phyloP scores from a whole-genome alignment of 345 rosid genomes.

The Excoecaria cochinchinensis region DNA sequence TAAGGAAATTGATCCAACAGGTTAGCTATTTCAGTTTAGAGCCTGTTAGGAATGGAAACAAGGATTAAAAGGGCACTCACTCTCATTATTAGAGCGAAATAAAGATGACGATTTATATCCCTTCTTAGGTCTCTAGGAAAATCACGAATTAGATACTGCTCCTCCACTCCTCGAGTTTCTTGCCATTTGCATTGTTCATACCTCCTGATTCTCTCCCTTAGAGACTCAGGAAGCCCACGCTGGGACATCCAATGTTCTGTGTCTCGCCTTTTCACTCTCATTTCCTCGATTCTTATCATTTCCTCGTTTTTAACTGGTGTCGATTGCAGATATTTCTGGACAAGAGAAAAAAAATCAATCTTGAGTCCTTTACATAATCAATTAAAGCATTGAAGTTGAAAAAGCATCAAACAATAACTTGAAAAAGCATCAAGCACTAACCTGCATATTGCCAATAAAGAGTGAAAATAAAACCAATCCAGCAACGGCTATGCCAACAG shows the following conservation, averaged over 20 bases:
- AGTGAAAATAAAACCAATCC: conserved; percentile 56
- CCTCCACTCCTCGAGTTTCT: conserved; percentile 83
- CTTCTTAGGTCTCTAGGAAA: conserved; percentile 80
- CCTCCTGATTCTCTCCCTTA: conserved; percentile 62
- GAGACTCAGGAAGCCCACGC: conserved; percentile 63
- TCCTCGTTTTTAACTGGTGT: conserved; percentile 34
- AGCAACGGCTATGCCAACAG: conserved; percentile 38
- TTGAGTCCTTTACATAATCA: neutral
- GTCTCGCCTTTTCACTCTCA: conserved; percentile 79
- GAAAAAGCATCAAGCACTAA: conserved; percentile 9
- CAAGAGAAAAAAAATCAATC: conserved; percentile 5
- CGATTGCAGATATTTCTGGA: conserved; percentile 66
- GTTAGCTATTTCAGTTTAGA: neutral
- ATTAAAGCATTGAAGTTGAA: too few relatives aligned
- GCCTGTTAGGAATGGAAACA: neutral
- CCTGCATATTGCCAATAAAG: conserved; percentile 74
- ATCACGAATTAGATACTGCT: conserved; percentile 49
- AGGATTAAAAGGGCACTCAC: conserved; percentile 38
- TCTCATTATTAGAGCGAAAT: conserved; percentile 58
- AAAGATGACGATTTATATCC: conserved; percentile 80
- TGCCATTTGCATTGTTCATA: conserved; percentile 85
- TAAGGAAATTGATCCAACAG: conserved; percentile 13
- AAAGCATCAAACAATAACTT: too few relatives aligned
- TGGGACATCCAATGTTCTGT: conserved; percentile 89
- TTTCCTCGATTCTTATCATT: conserved; percentile 54